Base-by-base conservation (phyloP, 2,329 filamentous ascomycete species). In the Ascosphaera apis region DNA sequence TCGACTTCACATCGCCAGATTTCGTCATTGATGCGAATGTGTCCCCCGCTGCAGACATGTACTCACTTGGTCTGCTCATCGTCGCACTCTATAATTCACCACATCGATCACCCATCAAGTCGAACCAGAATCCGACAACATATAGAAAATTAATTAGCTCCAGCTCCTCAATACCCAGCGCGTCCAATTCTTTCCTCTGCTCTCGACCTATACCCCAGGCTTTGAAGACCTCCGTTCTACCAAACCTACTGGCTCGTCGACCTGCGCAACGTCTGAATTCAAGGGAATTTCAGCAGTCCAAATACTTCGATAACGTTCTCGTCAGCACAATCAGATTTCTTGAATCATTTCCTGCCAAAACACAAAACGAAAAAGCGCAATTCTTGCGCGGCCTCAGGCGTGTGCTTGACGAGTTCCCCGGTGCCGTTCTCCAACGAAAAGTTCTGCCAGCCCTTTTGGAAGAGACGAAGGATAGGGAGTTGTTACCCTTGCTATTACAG, bases 311-410 rank as follows among this genome's bases (percentile, higher is more conserved):
- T 56, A 98, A 95, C 48, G 80, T 95, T 33, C 64, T 98, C 3
- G 82, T 98, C 15, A 92, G 84, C 0, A 93, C 88, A 0, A 92
- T 98, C 42, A 79, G 88, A 9, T 98, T 98, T 49, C 62, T 98
- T 17, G 88, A 98, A 47, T 69, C 75, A 0, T 71, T 98, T 40
- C 86, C 88, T 0, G 80, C 81, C 23, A 98, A 98, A 58, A 92
- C 83, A 1, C 67, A 80, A 0, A 79, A 72, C 42, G 88, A 98
- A 50, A 98, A 98, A 53, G 67, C 76, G 4, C 76, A 83, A 39
- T 98, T 98, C 52, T 70, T 98, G 67, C 72, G 82, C 37, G 88
- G 88, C 0, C 61, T 98, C 7, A 74, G 76, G 44, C 77, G 82
- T 36, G 83, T 98, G 8, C 57, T 98, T 38, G 76, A 80, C 0